Conservation (phyloP, 176 grass and related monocot species). For the Musa troglodytarum region DNA sequence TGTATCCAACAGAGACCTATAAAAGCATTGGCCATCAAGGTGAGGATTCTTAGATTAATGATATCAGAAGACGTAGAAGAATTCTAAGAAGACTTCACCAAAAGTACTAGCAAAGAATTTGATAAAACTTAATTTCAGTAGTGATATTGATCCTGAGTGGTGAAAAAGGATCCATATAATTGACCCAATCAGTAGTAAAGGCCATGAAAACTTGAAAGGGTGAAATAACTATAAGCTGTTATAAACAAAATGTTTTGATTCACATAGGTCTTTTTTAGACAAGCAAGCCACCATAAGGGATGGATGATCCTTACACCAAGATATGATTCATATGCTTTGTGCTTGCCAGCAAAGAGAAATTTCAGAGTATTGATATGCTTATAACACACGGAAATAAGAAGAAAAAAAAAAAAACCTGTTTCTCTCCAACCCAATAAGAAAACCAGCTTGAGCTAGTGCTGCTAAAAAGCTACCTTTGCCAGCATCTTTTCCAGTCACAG, state of each 20-base stretch:
- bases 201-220: too few relatives aligned
- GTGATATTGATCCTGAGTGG: not conserved
- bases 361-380: not conserved
- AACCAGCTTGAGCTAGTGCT: constrained; percentile 83
- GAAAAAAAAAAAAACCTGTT: constrained; percentile 42
- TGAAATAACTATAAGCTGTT: too few relatives aligned
- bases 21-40: not conserved
- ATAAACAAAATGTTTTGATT: too few relatives aligned
- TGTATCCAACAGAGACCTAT: not conserved
- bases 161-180: not conserved
- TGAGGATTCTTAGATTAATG: not conserved
- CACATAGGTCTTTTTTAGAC: too few relatives aligned
- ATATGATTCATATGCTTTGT: too few relatives aligned
- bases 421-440: constrained; percentile 88
- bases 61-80: not conserved
- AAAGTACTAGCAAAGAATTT: not conserved
- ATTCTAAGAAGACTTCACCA: not conserved
- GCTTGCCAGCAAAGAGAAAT: not conserved
- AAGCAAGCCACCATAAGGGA: too few relatives aligned
- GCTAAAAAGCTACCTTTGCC: constrained; percentile 84
- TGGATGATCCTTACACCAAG: too few relatives aligned
- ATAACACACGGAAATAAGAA: not conserved
- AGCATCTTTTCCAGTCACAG: constrained; percentile 85
- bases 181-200: not conserved
- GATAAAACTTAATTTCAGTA: not conserved